These are phyloP conservation scores for Acacia pycnantha DNA, from an alignment of 331 rosid genomes.

Conservation along the genomic window DNA sequence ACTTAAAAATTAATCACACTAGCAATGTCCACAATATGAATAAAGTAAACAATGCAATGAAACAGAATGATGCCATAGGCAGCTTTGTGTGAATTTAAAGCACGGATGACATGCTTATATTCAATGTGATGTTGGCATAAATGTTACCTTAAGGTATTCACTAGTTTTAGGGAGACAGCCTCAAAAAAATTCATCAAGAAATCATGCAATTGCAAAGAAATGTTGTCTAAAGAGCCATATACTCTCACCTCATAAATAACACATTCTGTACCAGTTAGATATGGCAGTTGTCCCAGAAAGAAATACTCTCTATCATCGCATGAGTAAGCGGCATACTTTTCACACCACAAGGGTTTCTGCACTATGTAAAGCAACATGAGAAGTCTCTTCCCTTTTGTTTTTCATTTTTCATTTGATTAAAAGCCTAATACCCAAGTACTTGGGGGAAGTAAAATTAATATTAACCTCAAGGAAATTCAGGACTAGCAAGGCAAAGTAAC, in stretches of 20 bases:
- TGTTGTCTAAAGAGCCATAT: constrained; percentile 2
- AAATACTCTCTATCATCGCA: constrained; percentile 80
- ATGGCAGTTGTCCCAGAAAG: constrained; percentile 91
- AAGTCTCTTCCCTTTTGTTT: constrained; percentile 11
- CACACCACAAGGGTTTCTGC: constrained; percentile 96
- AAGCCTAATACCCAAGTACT: constrained; percentile 11
- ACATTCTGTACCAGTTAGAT: constrained; percentile 65
- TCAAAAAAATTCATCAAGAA: constrained; percentile 20
- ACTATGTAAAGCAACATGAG: constrained; percentile 27
- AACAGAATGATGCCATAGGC: not conserved
- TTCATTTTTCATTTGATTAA: constrained; percentile 19
- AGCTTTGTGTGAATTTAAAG: constrained; percentile 16
- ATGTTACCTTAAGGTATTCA: constrained; percentile 10
- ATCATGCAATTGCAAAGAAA: constrained; percentile 10
- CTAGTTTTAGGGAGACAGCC: constrained; percentile 19
- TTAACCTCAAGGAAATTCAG: constrained; percentile 91
- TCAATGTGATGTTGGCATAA: constrained; percentile 21
- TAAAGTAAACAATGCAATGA: constrained; percentile 11
- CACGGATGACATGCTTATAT: not conserved
- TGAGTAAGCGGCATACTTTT: constrained; percentile 41
- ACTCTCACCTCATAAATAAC: constrained; percentile 78
- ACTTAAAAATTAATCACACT: constrained; percentile 16
- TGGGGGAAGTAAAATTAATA: constrained; percentile 17
- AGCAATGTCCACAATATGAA: constrained; percentile 14
- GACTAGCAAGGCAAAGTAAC: too few species aligned